phyloP scores from a whole-genome alignment of 176 grass and related monocot species.

The Aegilops sharonensis region DNA sequence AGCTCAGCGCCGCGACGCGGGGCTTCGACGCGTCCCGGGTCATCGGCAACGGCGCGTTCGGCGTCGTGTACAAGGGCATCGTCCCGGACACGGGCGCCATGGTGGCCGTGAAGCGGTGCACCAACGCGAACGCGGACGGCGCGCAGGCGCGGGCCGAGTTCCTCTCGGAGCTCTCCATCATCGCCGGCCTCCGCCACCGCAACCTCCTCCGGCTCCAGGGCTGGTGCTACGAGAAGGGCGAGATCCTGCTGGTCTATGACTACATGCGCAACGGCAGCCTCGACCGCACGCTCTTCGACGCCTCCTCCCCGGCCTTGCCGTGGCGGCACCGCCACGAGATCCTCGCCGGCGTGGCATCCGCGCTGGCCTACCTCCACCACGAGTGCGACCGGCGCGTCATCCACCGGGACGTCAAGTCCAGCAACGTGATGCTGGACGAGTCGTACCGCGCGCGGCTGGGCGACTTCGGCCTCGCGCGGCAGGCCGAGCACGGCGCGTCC shows the following conservation, averaged over 20 bases:
- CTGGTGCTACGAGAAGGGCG: slow-evolving; percentile 91
- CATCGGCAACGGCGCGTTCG: slow-evolving; percentile 94
- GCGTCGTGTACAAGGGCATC: slow-evolving; percentile 96
- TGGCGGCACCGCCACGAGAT: slow-evolving; percentile 74
- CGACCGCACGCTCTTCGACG: slow-evolving; percentile 72
- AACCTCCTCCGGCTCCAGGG: slow-evolving; percentile 88
- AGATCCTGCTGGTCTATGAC: slow-evolving; percentile 94
- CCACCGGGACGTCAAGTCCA: slow-evolving; percentile 98
- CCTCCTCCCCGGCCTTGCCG: slow-evolving; percentile 34
- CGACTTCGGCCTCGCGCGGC: slow-evolving; percentile 81
- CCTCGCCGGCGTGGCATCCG: slow-evolving; percentile 78
- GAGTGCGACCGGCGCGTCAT: slow-evolving; percentile 94
- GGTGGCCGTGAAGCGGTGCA: slow-evolving; percentile 95
- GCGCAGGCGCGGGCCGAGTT: slow-evolving; percentile 79
- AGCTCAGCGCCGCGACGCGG: slow-evolving; percentile 63
- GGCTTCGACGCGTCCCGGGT: slow-evolving; percentile 68
- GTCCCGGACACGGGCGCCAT: slow-evolving; percentile 87
- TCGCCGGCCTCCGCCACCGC: slow-evolving; percentile 90
- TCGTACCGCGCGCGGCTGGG: slow-evolving; percentile 71
- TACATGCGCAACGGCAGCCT: slow-evolving; percentile 99
- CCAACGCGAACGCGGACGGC: slow-evolving; percentile 16
- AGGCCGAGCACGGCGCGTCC: slow-evolving; percentile 80
- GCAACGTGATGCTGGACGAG: slow-evolving; percentile 97
- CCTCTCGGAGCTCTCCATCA: slow-evolving; percentile 90
- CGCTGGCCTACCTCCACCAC: slow-evolving; percentile 87